A percentile compares a stretch with the other conserved stretches of the same genome.
Evolutionary conservation across 2,329 filamentous ascomycete genomes (phyloP).

Genomic region (Colletotrichum liaoningense): DNA sequence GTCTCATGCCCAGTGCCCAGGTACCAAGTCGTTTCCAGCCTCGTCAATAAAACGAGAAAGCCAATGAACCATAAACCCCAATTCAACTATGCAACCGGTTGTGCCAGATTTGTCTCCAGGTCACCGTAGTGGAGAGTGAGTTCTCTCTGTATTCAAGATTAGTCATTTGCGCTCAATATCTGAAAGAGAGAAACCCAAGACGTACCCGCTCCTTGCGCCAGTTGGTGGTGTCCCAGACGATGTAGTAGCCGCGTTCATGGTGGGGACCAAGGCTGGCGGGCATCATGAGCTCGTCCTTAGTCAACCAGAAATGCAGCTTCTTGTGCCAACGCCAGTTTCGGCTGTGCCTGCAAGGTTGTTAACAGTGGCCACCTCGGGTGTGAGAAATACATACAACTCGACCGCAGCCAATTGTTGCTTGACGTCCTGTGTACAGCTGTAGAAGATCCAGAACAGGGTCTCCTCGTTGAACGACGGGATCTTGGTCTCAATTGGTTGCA

Average conservation of each 20-base stretch:
- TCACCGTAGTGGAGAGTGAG: conserved; percentile 72
- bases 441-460: conserved; percentile 77
- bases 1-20: conserved; percentile 17
- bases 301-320: conserved; percentile 74
- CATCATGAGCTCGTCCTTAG: conserved; percentile 74
- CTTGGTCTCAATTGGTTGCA: conserved; percentile 73
- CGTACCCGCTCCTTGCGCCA: conserved; percentile 74
- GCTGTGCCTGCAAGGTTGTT: conserved; percentile 58
- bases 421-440: conserved; percentile 71
- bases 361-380: background rate
- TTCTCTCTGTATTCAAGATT: conserved; percentile 58
- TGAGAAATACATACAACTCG: conserved; percentile 63
- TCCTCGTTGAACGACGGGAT: conserved; percentile 76
- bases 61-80: conserved; percentile 11
- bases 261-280: conserved; percentile 68
- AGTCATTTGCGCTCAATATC: conserved; percentile 30
- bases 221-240: conserved; percentile 71
- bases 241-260: conserved; percentile 74
- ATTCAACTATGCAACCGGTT: conserved; percentile 22
- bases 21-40: conserved; percentile 31
- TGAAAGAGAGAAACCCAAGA: conserved; percentile 28
- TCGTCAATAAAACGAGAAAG: conserved; percentile 21
- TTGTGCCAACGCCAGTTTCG: conserved; percentile 78
- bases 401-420: conserved; percentile 73
- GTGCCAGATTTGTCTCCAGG: conserved; percentile 59